Evolutionary conservation across 805 yeast species (phyloP).

Genomic region (Vanderwaltozyma tropicalis): DNA sequence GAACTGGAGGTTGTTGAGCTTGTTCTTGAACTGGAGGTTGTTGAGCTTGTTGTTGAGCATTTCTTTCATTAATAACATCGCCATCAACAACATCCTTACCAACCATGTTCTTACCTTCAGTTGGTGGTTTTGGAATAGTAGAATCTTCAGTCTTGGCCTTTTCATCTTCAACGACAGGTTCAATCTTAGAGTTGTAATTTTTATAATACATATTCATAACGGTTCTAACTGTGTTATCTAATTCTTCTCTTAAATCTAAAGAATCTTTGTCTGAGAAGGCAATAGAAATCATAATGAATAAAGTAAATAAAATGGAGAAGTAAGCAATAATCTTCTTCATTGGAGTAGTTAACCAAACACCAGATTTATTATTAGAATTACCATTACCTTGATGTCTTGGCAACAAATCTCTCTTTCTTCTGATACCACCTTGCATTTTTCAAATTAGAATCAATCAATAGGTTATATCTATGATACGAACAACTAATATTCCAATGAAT

Average conservation of each 20-base stretch:
- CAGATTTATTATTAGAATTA: conserved; percentile 9
- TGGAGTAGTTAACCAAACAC: conserved; percentile 34
- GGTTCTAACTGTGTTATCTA: conserved; percentile 4
- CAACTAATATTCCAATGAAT: too few relatives aligned
- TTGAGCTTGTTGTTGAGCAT: not conserved
- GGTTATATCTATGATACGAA: too few relatives aligned
- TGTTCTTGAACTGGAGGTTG: not conserved
- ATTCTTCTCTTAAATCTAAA: conserved; percentile 3
- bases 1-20: conserved; percentile 2
- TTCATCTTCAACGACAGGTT: conserved; percentile 3
- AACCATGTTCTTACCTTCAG: not conserved
- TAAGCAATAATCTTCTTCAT: conserved; percentile 37
- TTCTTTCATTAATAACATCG: not conserved
- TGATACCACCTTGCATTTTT: conserved; percentile 27
- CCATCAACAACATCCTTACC: conserved; percentile 1
- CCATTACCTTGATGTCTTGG: conserved; percentile 30
- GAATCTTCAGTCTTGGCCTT: too few relatives aligned
- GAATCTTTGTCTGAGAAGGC: conserved; percentile 3
- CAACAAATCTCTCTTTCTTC: conserved; percentile 29
- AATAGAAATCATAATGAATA: conserved; percentile 1
- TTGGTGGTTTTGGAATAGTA: not conserved
- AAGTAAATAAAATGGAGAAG: conserved; percentile 6
- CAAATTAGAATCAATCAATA: too few relatives aligned
- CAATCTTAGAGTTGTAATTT: conserved; percentile 2
- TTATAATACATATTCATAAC: conserved; percentile 4